Base-by-base conservation (phyloP, 164 flowering plant genomes). In the Nelumbo lutea region DNA sequence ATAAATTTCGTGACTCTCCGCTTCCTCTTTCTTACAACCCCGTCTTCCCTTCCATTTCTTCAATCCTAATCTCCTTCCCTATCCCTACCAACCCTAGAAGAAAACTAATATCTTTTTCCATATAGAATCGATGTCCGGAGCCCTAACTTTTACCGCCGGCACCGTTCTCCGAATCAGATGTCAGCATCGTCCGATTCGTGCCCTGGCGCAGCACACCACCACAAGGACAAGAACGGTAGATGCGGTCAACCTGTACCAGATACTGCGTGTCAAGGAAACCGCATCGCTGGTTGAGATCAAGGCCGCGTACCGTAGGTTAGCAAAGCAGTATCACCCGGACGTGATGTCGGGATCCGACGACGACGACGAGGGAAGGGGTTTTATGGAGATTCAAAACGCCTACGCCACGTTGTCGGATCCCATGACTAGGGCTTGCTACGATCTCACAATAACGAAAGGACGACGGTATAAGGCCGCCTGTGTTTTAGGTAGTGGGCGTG, bases 351-450 rank as follows among this genome's bases (percentile, higher is more conserved):
- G 65, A 53, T 82, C 79, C 2, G 88, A 82, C 73, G 86, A 27
- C 27, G 27, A 27, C 27, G 27, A 27, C 27, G 27, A 27, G 27
- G 27, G 76, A 15, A 42, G 75, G 0, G 85, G 85, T 71, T 93
- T 93, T 82, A 88, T 93, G 70, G 78, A 80, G 81, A 87, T 93
- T 44, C 86, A 79, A 72, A 77, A 81, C 48, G 96, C 98, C 6
- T 93, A 93, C 70, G 75, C 76, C 5, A 93, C 93, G 65, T 84
- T 93, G 1, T 86, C 95, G 13, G 96, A 93, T 82, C 98, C 95
- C 14, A 61, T 75, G 27, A 80, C 90, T 4, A 81, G 91, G 67
- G 87, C 88, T 7, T 8, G 73, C 40, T 93, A 90, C 51, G 84
- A 81, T 45, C 72, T 66, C 13, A 60, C 73, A 1, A 69, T 78